These are phyloP conservation scores for Alternaria gaisen DNA, from an alignment of 2,329 filamentous ascomycete species.

Conservation along the genomic window DNA sequence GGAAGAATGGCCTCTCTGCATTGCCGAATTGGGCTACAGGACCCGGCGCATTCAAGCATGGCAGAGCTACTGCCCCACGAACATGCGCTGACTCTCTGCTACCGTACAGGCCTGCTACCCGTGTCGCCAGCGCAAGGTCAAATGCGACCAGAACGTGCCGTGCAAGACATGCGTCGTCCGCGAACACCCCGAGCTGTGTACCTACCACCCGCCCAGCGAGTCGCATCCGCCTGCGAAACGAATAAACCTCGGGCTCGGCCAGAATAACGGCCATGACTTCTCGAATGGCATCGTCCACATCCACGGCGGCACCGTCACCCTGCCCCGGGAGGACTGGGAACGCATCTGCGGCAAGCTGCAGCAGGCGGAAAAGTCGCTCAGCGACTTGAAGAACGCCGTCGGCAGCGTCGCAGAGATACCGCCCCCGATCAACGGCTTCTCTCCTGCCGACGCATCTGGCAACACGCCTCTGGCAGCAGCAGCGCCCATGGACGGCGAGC, in stretches of 20 bases:
- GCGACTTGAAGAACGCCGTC: conserved; percentile 55
- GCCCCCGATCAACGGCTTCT: conserved; percentile 46
- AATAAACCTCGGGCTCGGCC: conserved; percentile 43
- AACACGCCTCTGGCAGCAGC: conserved; percentile 48
- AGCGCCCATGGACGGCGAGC: conserved; percentile 48
- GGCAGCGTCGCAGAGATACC: conserved; percentile 49
- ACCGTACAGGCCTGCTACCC: conserved; percentile 57
- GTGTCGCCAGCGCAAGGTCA: conserved; percentile 58
- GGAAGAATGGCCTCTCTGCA: conserved; percentile 10
- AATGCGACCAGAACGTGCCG: conserved; percentile 58
- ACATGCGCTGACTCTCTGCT: conserved; percentile 28
- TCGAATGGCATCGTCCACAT: conserved; percentile 52
- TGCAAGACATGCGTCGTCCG: conserved; percentile 61
- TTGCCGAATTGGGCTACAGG: conserved; percentile 28
- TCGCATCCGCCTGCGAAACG: conserved; percentile 53
- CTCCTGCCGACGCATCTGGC: conserved; percentile 36
- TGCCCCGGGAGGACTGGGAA: conserved; percentile 58
- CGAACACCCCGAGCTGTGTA: conserved; percentile 61
- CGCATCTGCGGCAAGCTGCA: conserved; percentile 59
- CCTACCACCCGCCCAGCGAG: conserved; percentile 53
- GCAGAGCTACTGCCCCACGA: conserved; percentile 22
- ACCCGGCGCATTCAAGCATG: conserved; percentile 22
- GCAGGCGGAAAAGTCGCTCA: conserved; percentile 57
- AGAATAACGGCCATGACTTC: conserved; percentile 48
- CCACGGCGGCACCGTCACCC: conserved; percentile 51